These are phyloP conservation scores for Cryptococcus wingfieldii DNA, from an alignment of 1,284 basidiomycete genomes.

Conservation along the genomic window DNA sequence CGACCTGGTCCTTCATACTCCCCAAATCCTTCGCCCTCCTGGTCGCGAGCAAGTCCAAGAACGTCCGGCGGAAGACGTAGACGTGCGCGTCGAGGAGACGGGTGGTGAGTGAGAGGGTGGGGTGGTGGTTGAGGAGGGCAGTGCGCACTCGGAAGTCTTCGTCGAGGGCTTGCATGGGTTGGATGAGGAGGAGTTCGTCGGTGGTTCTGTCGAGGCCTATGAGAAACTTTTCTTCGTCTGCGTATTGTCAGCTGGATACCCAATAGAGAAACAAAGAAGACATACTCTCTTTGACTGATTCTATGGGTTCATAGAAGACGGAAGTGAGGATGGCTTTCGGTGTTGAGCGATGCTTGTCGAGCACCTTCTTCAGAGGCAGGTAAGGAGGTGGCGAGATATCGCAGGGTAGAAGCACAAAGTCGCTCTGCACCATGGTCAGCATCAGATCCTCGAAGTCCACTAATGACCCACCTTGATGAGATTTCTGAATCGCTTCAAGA, in stretches of 20 bases:
- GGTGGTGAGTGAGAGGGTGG: slow-evolving; percentile 65
- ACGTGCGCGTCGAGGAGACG: slow-evolving; percentile 79
- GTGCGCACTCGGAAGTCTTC: slow-evolving; percentile 65
- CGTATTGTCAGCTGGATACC: not conserved
- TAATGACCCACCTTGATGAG: slow-evolving; percentile 38
- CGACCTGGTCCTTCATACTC: slow-evolving; percentile 76
- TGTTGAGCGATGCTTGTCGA: slow-evolving; percentile 78
- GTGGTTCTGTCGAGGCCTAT: slow-evolving; percentile 48
- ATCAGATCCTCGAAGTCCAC: not conserved
- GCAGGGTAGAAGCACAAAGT: slow-evolving; percentile 87
- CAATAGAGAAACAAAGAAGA: not conserved
- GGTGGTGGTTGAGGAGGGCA: slow-evolving; percentile 61
- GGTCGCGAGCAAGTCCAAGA: slow-evolving; percentile 65
- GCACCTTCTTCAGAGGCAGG: slow-evolving; percentile 63
- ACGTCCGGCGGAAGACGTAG: slow-evolving; percentile 72
- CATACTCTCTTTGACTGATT: slow-evolving; percentile 49
- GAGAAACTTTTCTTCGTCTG: slow-evolving; percentile 44
- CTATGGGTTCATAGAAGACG: slow-evolving; percentile 64
- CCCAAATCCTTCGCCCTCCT: slow-evolving; percentile 63
- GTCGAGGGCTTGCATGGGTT: slow-evolving; percentile 59
- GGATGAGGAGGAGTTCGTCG: slow-evolving; percentile 66
- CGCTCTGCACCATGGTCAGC: slow-evolving; percentile 51
- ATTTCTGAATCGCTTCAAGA: slow-evolving; percentile 43
- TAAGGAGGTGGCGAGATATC: slow-evolving; percentile 76
- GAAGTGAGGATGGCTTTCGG: slow-evolving; percentile 68